Base-by-base conservation (phyloP, 345 rosid species). In the Sonneratia caseolaris region DNA sequence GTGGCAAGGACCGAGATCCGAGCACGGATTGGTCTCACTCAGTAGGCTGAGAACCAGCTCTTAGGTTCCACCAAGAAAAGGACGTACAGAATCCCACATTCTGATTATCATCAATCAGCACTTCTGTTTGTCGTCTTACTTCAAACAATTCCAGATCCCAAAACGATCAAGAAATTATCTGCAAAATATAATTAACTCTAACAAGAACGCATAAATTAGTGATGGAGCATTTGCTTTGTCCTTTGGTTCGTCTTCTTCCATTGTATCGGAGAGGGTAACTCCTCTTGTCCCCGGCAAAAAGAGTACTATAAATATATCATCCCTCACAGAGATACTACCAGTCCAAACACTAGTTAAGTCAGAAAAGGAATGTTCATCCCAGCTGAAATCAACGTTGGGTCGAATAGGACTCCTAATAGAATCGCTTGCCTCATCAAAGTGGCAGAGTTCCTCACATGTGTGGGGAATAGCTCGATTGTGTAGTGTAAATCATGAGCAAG, bases 211-310 rank as follows among this genome's bases (percentile, higher is more conserved):
- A 27, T 27, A 27, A 27, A 56, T 9, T 18, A 9, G 32, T 27
- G 32, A 56, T 56, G 27, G n/a, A 5, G 62, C 62, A 56, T 56
- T 56, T 40, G 35, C 36, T 14, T 59, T 45, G 15, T 2, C n/a
- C 36, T 55, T 55, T 21, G 21, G 21, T 71, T 6, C 51, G 51
- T 70, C 16, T 3, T 57, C 66, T 37, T 87, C 95, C 81, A 87
- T 79, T 19, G 92, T 87, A 68, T 89, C 90, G 2, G 86, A 77
- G 40, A 86, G 72, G 55, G 72, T 74, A 13, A 67, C 77, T 19
- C 87, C 91, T 35, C 75, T 82, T 8, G 92, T 91, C 82, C 89
- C 95, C 0, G 94, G 94, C 73, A 91, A 76, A 0, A 77, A 79
- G 18, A 84, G 48, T 18, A 70, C 89, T 27, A 27, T 27, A n/a